Evolutionary conservation across 495 filamentous ascomycete genomes (phyloP).

Genomic region (Lophiostoma macrostomum): DNA sequence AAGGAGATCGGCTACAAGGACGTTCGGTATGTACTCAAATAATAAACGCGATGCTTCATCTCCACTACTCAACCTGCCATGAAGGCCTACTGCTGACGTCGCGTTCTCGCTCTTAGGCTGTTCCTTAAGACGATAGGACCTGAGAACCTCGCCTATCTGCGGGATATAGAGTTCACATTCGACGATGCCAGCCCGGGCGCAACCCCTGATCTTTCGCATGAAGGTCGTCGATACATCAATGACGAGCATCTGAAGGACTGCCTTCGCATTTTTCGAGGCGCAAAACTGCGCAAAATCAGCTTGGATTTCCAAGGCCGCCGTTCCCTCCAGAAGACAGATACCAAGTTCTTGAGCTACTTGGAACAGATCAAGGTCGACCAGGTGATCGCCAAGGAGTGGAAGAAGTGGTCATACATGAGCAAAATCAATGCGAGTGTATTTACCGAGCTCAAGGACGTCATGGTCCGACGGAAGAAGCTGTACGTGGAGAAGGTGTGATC

Average conservation of each 20-base stretch:
- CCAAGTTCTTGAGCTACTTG: constrained; percentile 34
- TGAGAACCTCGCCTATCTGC: constrained; percentile 30
- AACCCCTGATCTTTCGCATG: constrained; percentile 29
- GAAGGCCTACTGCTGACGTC: too few relatives aligned
- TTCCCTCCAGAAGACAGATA: constrained; percentile 20
- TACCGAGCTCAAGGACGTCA: constrained; percentile 23
- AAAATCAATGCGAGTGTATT: constrained; percentile 25
- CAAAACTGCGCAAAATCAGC: constrained; percentile 30
- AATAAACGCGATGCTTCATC: constrained; percentile 26
- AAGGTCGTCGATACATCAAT: constrained; percentile 38
- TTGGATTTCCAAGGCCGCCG: constrained; percentile 35
- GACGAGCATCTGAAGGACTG: constrained; percentile 37
- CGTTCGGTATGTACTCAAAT: neutral
- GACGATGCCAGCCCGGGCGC: constrained; percentile 35
- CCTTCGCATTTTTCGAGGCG: constrained; percentile 29
- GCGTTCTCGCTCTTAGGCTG: too few relatives aligned
- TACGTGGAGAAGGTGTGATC: constrained; percentile 26
- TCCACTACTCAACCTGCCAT: too few relatives aligned
- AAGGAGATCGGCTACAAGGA: constrained; percentile 38
- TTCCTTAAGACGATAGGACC: constrained; percentile 38
- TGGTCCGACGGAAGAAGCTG: constrained; percentile 35
- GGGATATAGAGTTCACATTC: constrained; percentile 30
- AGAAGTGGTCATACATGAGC: neutral
- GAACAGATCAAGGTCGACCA: constrained; percentile 35
- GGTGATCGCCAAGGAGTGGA: constrained; percentile 10